Base-by-base conservation (phyloP, 1,284 basidiomycete genomes). In the Pseudozyma thailandica region DNA sequence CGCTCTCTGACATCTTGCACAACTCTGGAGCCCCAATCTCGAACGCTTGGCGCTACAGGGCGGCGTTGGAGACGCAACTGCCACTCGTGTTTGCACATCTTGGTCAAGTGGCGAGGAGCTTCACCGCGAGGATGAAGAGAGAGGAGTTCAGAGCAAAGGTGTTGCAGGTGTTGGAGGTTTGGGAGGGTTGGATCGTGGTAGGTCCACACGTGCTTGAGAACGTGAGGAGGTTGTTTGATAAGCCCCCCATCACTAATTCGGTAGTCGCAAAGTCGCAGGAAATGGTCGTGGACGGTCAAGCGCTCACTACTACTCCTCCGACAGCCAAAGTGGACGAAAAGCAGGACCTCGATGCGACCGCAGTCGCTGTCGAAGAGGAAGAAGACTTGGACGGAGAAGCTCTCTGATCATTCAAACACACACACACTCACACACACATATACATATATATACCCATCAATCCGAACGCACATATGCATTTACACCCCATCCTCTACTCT, bases 1-100 rank as follows among this genome's bases (percentile, higher is more conserved):
- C 97, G 44, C 92, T 98, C 52, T 97, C 94, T 77, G 96, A 99
- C 80, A 96, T 99, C 66, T 87, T 99, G 26, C 94, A 98, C 85
- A 99, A 98, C 82, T 93, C 92, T 3, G 94, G 93, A 35, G 90
- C 90, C 5, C 86, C 92, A 4, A 87, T 94, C 9, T 90, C 92
- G 2, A 90, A 77, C 83, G 92, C 92, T 16, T 83, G 72, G 73
- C 30, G 56, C 25, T 80, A 76, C 53, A 50, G 72, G 10, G 50
- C 55, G 8, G 57, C 57, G 4, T 48, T 82, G 6, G 72, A 77
- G 41, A 21, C 52, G 4, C 63, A 63, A 16, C 49, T 82, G 8
- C 60, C 47, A 4, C 16, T 54, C 2, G 54, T 82, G 16, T 81
- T 82, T 46, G 55, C 61, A 5, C 81, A 82, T 44, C 42, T 78